These are phyloP conservation scores for Mucor racemosus DNA, from an alignment of 371 early-diverging fungal species.

Conservation along the genomic window DNA sequence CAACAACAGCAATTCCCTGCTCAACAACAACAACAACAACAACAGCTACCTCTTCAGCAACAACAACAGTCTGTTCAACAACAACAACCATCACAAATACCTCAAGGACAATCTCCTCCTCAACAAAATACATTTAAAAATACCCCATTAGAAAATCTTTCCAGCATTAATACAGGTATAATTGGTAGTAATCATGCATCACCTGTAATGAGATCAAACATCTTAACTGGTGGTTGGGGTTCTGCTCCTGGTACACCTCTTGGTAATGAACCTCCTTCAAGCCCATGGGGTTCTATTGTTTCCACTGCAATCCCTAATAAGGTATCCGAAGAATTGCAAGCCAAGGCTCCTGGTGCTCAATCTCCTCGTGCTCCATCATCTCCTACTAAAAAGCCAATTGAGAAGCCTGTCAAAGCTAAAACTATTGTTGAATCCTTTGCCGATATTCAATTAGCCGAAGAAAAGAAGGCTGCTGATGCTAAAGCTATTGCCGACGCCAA, in stretches of 20 bases:
- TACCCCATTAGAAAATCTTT: constrained; percentile 15
- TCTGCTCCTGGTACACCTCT: constrained; percentile 52
- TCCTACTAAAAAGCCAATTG: constrained; percentile 25
- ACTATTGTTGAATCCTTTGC: constrained; percentile 29
- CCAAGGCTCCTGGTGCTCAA: constrained; percentile 39
- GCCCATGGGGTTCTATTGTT: constrained; percentile 41
- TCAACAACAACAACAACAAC: constrained; percentile 27
- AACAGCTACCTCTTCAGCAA: constrained; percentile 7
- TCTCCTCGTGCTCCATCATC: constrained; percentile 38
- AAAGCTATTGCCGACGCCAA: constrained; percentile 11
- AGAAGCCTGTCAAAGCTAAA: constrained; percentile 22
- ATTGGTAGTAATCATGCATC: constrained; percentile 31
- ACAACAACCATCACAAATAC: constrained; percentile 18
- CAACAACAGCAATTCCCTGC: constrained; percentile 31
- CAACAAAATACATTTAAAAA: constrained; percentile 24
- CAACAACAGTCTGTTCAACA: constrained; percentile 17
- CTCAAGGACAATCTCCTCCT: constrained; percentile 28
- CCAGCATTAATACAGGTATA: constrained; percentile 3
- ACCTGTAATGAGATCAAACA: constrained; percentile 31
- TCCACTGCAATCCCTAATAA: constrained; percentile 36
- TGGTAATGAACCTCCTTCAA: constrained; percentile 36
- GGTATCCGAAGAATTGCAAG: constrained; percentile 35
- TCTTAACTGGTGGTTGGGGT: constrained; percentile 38
- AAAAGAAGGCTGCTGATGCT: constrained; percentile 2
- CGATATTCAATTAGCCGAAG: constrained; percentile 28